Evolutionary conservation across 1,284 basidiomycete genomes (phyloP).

Genomic region (Melampsora americana): DNA sequence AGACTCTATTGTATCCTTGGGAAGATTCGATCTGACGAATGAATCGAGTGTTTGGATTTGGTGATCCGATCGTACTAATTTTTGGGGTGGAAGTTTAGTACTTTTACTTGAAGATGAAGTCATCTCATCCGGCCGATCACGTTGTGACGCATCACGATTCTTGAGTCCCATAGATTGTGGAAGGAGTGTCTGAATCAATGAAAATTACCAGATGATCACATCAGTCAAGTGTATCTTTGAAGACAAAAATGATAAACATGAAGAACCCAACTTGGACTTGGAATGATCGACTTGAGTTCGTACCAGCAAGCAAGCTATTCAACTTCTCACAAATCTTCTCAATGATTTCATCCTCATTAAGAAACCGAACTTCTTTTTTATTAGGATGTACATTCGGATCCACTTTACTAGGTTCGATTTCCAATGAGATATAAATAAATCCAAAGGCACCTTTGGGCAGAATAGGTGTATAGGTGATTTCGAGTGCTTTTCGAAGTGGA

Average conservation of each 20-base stretch:
- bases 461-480: conserved; percentile 76
- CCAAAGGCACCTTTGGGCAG: conserved; percentile 88
- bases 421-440: conserved; percentile 84
- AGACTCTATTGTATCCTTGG: conserved; percentile 20
- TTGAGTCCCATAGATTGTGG: conserved; percentile 46
- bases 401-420: conserved; percentile 79
- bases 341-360: conserved; percentile 85
- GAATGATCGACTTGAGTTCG: conserved; percentile 68
- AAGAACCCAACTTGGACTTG: conserved; percentile 70
- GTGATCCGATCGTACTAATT: conserved; percentile 86
- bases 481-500: conserved; percentile 80
- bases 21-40: conserved; percentile 63
- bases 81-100: conserved; percentile 65
- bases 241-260: not conserved
- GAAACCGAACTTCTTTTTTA: conserved; percentile 85
- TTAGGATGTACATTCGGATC: conserved; percentile 99
- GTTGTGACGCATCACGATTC: not conserved
- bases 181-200: conserved; percentile 53
- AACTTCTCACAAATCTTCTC: conserved; percentile 73
- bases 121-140: conserved; percentile 16
- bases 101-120: conserved; percentile 18
- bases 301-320: conserved; percentile 65
- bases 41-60: conserved; percentile 86
- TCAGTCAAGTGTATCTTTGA: not conserved
- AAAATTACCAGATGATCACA: not conserved